Evolutionary conservation across 148 eudicot genomes (phyloP), one percentile per base, ranked within the genome.

Genomic region (Fagopyrum homotropicum): DNA sequence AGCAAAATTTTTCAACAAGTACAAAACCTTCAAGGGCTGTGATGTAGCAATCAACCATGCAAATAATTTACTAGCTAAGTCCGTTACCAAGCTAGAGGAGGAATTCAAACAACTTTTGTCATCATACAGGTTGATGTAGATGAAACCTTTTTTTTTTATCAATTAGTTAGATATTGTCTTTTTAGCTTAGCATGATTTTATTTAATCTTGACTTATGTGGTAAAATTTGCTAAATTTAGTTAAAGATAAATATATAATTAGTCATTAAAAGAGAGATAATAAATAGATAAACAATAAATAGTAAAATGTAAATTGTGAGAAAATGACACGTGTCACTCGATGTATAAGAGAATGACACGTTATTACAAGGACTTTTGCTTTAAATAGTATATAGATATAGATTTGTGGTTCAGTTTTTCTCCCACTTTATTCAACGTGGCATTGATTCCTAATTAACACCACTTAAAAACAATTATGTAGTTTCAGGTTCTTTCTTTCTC

Each of bases 31-130:
- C 77, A 96, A 87, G 77, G 93, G 91, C 79, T 88, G 92, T 83
- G 99, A 96, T 72, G 98, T 86, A 73, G 93, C 93, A 76, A 82
- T 87, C 73, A 96, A 81, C 81, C 90, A 89, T 84, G 85, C 91
- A 45, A 92, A 88, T 83, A 85, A 69, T 82, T 84, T 96, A 79
- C 90, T 96, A 54, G 64, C 85, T 44, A 96, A 92, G 82, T 97
- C 99, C 52, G 91, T 93, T 76, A 88, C 88, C 72, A 96, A 96
- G 89, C 90, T 96, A 80, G 99, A 92, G 87, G 98, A 96, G 69
- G 98, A 96, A 80, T 96, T 89, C 81, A 96, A 83, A 76, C 95
- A 90, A 78, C 89, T 90, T 59, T 83, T 96, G 52, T 78, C 84
- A 72, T 82, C 88, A 51, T 92, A 96, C 82, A 92, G 99, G 99